phyloP scores from a whole-genome alignment of 2,329 filamentous ascomycete species.

The Lizonia empirigonia region DNA sequence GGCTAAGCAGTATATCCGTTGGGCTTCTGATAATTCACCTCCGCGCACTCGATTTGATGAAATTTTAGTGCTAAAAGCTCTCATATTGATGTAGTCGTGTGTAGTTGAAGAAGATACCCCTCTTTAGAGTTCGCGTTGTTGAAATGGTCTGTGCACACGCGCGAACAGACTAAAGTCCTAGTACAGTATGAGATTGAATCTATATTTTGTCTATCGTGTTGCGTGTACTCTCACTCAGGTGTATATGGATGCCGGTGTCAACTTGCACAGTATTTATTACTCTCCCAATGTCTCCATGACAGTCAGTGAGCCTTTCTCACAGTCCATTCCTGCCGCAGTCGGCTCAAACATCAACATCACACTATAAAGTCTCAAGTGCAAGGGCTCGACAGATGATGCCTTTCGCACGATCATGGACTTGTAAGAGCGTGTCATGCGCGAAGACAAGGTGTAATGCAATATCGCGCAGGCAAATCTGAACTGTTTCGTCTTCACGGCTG shows the following conservation, averaged over 20 bases:
- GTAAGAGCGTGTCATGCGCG: constrained; percentile 67
- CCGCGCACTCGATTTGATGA: too few species aligned
- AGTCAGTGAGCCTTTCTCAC: constrained; percentile 58
- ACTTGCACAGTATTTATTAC: constrained; percentile 36
- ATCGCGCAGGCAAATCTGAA: constrained; percentile 65
- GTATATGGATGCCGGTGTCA: constrained; percentile 24
- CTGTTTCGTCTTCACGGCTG: constrained; percentile 64
- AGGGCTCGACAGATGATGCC: constrained; percentile 60
- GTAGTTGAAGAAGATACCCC: too few species aligned
- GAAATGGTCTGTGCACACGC: too few species aligned
- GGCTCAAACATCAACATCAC: constrained; percentile 58
- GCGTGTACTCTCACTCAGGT: constrained; percentile 26
- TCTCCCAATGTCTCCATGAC: constrained; percentile 34
- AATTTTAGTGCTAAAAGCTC: too few species aligned
- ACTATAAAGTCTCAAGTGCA: constrained; percentile 66
- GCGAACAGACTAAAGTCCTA: too few species aligned
- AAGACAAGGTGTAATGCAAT: constrained; percentile 66
- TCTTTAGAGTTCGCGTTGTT: too few species aligned
- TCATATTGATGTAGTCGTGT: too few species aligned
- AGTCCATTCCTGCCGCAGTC: constrained; percentile 64
- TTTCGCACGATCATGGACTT: constrained; percentile 63
- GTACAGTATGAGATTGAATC: too few species aligned
- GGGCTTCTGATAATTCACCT: too few species aligned
- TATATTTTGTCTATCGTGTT: too few species aligned
- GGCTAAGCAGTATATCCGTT: too few species aligned